Base-by-base conservation (phyloP, 805 yeast species). In the Ogataea sp. region DNA sequence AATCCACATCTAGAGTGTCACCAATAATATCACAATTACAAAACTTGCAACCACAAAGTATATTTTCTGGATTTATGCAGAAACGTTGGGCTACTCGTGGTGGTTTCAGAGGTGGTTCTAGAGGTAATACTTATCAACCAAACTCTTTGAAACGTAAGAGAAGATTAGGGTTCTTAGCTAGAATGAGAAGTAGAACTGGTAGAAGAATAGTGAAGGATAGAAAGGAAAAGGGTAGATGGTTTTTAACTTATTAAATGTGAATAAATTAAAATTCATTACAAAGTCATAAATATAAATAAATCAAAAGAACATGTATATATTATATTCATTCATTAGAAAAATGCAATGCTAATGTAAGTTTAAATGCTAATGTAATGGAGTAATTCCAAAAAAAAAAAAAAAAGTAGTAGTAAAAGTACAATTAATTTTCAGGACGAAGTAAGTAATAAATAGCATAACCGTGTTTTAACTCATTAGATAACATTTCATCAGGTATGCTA, bases 101-200 rank as follows among this genome's bases (percentile, higher is more conserved):
- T 81, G 57, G 60, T 29, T 43, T 55, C 32, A 55, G 59, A 63
- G 96, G 70, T 81, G 89, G 83, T 80, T 86, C 58, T 29, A 78
- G 96, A 65, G 97, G 98, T 62, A 83, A 86, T 65, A 86, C 96
- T 16, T 90, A 83, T 63, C 97, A 90, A 63, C 98, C 98, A 38
- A 81, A 87, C 44, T 87, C 94, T 5, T 67, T 86, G 46, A 86
- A 84, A 59, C 75, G 97, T 59, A 93, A 93, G 69, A 80, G 96
- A 61, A 78, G 83, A 26, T 71, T 83, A 42, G 98, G 98, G 0
- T 93, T 89, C 52, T 69, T 93, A 57, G 87, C 95, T 11, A 77
- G 97, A 58, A 74, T 83, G 62, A 77, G 80, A 55, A 64, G 83
- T 6, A 75, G 71, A 51, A 71, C 75, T 28, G 97, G 97, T 7